These are phyloP conservation scores for Penicillium hordei DNA, from an alignment of 2,329 filamentous ascomycete species.

Conservation along the genomic window DNA sequence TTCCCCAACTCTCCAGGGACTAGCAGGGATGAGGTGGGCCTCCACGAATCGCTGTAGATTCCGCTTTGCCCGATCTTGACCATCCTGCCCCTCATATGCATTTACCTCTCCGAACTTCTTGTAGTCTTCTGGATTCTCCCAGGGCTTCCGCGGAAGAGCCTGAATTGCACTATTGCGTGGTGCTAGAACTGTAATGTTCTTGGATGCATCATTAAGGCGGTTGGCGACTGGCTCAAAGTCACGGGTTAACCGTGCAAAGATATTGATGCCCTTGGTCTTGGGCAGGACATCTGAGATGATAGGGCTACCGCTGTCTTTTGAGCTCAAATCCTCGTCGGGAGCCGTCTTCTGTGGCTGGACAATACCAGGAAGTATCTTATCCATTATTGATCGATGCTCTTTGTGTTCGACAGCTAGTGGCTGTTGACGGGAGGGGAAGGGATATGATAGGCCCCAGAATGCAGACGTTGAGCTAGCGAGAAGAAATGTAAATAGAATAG, in stretches of 20 bases:
- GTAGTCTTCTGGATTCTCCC: constrained; percentile 70
- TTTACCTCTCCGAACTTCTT: constrained; percentile 58
- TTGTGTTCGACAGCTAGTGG: constrained; percentile 16
- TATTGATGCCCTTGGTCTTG: constrained; percentile 73
- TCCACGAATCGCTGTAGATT: constrained; percentile 83
- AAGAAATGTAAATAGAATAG: constrained; percentile 13
- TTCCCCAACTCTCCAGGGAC: constrained; percentile 70
- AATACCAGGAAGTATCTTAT: constrained; percentile 22
- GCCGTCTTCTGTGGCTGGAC: constrained; percentile 24
- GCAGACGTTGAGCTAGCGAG: constrained; percentile 13
- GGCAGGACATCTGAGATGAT: constrained; percentile 83
- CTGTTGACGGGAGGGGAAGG: constrained; percentile 11
- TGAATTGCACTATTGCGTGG: constrained; percentile 82
- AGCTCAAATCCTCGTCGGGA: constrained; percentile 11
- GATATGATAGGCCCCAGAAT: constrained; percentile 12
- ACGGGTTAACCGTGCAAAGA: constrained; percentile 79
- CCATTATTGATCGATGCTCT: constrained; percentile 30
- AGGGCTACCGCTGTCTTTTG: constrained; percentile 46
- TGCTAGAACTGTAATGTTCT: constrained; percentile 82
- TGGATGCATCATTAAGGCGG: constrained; percentile 64
- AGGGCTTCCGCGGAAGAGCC: constrained; percentile 73
- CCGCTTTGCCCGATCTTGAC: constrained; percentile 70
- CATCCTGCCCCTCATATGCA: constrained; percentile 74
- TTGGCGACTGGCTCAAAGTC: constrained; percentile 68
- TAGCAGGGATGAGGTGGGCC: constrained; percentile 73